Conservation (phyloP, 2,329 filamentous ascomycete species). For the Penicillium sp. region DNA sequence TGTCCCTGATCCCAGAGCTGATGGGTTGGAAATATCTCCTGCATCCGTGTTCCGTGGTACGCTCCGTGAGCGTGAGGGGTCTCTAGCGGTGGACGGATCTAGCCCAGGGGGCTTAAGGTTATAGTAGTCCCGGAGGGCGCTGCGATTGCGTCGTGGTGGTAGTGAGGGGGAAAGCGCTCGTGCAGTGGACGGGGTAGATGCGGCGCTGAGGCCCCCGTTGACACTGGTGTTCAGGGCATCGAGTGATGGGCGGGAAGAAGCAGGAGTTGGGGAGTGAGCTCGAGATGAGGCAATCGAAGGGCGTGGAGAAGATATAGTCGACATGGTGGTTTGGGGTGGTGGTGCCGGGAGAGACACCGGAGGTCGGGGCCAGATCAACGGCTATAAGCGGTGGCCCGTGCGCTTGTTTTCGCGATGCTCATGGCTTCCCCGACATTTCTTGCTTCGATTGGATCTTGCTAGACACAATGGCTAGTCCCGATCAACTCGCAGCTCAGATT, state of each 20-base stretch:
- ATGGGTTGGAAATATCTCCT: constrained; percentile 42
- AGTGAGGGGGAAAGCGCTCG: constrained; percentile 36
- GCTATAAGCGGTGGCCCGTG: constrained; percentile 32
- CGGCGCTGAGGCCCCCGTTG: constrained; percentile 46
- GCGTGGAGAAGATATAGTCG: constrained; percentile 61
- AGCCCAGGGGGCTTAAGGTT: constrained; percentile 64
- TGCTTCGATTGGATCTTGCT: background rate
- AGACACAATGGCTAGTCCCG: constrained; percentile 27
- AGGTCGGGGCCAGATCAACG: constrained; percentile 11
- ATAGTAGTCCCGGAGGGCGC: constrained; percentile 92
- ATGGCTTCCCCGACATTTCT: constrained; percentile 12
- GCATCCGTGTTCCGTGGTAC: constrained; percentile 44
- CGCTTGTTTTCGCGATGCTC: constrained; percentile 13
- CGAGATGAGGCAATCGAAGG: constrained; percentile 60
- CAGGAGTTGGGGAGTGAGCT: constrained; percentile 61
- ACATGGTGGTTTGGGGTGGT: constrained; percentile 45
- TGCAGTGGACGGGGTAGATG: constrained; percentile 42
- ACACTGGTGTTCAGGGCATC: constrained; percentile 64
- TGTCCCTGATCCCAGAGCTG: constrained; percentile 33
- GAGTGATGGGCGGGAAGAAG: constrained; percentile 73
- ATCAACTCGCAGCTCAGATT: constrained; percentile 54
- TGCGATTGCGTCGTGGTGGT: constrained; percentile 67
- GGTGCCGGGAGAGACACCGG: constrained; percentile 5
- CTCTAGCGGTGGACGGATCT: constrained; percentile 31
- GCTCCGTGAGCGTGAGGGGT: constrained; percentile 36